Evolutionary conservation across 176 grass and related monocot species (phyloP).

Genomic region (Ensete glaucum): DNA sequence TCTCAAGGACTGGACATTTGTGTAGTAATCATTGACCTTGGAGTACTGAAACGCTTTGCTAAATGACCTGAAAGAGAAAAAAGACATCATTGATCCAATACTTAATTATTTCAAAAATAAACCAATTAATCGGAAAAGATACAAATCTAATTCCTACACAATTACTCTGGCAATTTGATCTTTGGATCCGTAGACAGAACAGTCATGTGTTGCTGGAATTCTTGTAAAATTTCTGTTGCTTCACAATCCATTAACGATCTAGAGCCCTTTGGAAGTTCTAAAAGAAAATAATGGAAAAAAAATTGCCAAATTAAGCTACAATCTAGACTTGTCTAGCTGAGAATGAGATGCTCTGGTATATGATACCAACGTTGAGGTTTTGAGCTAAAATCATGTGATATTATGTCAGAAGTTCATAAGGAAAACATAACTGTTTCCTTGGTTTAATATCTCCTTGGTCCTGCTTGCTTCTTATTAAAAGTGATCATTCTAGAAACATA

Average conservation of each 20-base stretch:
- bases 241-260: slow-evolving; percentile 80
- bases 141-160: not conserved
- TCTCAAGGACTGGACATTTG: slow-evolving; percentile 41
- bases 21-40: slow-evolving; percentile 52
- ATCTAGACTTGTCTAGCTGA: not conserved
- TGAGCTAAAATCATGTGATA: not conserved
- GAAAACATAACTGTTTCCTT: not conserved
- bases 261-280: slow-evolving; percentile 62
- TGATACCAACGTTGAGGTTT: not conserved
- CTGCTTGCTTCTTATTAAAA: not conserved
- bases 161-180: slow-evolving; percentile 88
- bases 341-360: not conserved
- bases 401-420: not conserved
- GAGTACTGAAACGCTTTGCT: slow-evolving; percentile 79
- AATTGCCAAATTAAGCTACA: not conserved
- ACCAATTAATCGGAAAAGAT: not conserved
- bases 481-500: not conserved
- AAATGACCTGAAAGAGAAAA: slow-evolving; percentile 51
- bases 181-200: slow-evolving; percentile 83
- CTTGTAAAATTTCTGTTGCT: slow-evolving; percentile 68
- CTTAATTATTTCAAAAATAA: slow-evolving; percentile 4
- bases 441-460: not conserved
- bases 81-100: not conserved
- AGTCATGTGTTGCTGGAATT: slow-evolving; percentile 83
- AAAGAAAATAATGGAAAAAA: slow-evolving; percentile 24